A percentile compares a stretch with the other conserved stretches of the same genome.
phyloP scores from a whole-genome alignment of 2,329 filamentous ascomycete species.

The Phyllosticta paracitricarpa region DNA sequence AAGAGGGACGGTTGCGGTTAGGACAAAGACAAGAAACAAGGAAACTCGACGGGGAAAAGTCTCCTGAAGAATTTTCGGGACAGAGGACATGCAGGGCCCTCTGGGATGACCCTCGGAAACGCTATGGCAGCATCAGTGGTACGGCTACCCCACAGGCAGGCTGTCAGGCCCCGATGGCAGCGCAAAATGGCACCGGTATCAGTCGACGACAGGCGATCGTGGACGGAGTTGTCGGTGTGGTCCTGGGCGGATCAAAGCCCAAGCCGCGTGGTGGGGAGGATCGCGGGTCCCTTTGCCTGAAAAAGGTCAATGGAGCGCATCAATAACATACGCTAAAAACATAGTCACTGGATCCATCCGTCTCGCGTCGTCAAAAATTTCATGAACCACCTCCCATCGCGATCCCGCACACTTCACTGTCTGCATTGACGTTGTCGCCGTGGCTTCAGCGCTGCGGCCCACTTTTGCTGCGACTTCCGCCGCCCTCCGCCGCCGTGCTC shows the following conservation, averaged over 20 bases:
- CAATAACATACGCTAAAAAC: background rate
- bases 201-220: background rate
- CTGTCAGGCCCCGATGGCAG: background rate
- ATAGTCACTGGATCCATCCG: background rate
- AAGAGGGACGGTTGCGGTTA: background rate
- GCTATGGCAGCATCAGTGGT: background rate
- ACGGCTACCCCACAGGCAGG: background rate
- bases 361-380: background rate
- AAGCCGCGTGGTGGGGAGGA: background rate
- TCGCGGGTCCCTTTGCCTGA: background rate
- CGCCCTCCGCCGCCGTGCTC: background rate
- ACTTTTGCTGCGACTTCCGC: background rate
- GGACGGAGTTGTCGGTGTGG: background rate
- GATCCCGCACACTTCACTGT: background rate
- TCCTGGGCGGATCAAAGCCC: background rate
- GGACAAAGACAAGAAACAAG: conserved; percentile 7
- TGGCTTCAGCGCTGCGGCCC: background rate
- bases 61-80: conserved; percentile 4
- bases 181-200: conserved; percentile 2
- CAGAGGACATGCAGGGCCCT: background rate
- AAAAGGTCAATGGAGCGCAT: background rate
- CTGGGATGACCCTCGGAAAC: background rate
- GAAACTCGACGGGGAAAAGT: background rate
- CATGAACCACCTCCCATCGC: background rate
- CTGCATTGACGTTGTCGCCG: conserved; percentile 1